Evolutionary conservation across 352 stramenopile species (phyloP).

Genomic region (Pythium vanterpoolii): DNA sequence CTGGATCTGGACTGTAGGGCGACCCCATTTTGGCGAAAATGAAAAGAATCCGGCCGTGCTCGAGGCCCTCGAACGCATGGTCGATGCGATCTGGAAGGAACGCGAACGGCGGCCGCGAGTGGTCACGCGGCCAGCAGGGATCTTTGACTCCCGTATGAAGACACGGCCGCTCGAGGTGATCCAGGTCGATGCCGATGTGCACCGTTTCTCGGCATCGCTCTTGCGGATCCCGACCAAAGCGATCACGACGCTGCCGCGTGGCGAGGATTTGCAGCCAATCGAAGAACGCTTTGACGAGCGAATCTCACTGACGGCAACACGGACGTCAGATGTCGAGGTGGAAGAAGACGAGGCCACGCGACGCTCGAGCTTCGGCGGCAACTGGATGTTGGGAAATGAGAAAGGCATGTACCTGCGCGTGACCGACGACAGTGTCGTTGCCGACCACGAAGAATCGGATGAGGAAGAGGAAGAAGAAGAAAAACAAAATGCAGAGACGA

Average conservation of each 20-base stretch:
- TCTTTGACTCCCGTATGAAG: constrained; percentile 41
- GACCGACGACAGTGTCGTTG: constrained; percentile 68
- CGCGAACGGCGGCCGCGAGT: constrained; percentile 6
- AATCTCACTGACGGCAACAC: not conserved
- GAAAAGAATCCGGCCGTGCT: constrained; percentile 74
- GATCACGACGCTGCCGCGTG: constrained; percentile 75
- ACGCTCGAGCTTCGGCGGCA: constrained; percentile 47
- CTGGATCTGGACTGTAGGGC: constrained; percentile 86
- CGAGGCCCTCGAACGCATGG: constrained; percentile 74
- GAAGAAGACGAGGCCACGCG: not conserved
- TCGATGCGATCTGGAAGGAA: constrained; percentile 31
- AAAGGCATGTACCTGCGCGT: constrained; percentile 74
- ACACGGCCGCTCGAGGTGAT: constrained; percentile 43
- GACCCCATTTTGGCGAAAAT: constrained; percentile 74
- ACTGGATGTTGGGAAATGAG: constrained; percentile 79
- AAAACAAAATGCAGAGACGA: not conserved
- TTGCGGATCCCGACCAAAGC: constrained; percentile 66
- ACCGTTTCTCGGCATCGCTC: constrained; percentile 62
- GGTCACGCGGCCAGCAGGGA: constrained; percentile 24
- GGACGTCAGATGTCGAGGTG: constrained; percentile 13
- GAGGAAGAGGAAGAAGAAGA: constrained; percentile 21
- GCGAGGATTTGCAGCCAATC: constrained; percentile 47
- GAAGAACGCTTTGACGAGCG: constrained; percentile 31
- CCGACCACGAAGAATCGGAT: constrained; percentile 44
- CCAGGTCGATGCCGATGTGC: constrained; percentile 53